Conservation (phyloP, 306 rosid species). For the Boehmeria nivea region DNA sequence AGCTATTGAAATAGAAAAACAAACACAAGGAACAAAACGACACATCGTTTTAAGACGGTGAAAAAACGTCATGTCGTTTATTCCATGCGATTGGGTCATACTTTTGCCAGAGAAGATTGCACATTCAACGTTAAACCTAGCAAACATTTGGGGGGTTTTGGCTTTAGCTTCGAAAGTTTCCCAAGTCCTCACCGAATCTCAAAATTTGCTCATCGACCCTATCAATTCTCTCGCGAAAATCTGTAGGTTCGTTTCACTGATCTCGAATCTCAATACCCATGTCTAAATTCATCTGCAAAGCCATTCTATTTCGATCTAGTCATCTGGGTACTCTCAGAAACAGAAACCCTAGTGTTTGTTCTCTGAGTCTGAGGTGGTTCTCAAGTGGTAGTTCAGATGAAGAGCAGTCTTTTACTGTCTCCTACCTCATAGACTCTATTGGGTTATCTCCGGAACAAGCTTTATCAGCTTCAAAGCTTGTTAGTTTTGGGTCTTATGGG, state of each 20-base stretch:
- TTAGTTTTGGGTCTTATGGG: constrained; percentile 15
- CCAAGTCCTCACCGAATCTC: too few species aligned
- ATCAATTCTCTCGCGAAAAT: not conserved
- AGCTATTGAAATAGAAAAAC: too few species aligned
- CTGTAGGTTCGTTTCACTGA: not conserved
- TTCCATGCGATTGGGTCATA: too few species aligned
- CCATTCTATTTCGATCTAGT: too few species aligned
- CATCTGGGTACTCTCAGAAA: constrained; percentile 1
- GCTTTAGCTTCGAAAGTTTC: too few species aligned
- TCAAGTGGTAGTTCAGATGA: not conserved
- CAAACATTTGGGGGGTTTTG: too few species aligned
- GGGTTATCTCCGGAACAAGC: constrained; percentile 32
- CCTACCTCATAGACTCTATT: constrained; percentile 33
- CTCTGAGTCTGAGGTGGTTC: not conserved
- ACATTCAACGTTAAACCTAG: too few species aligned
- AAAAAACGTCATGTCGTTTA: too few species aligned
- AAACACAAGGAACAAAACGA: too few species aligned
- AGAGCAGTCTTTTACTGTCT: constrained; percentile 14
- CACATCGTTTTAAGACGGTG: too few species aligned
- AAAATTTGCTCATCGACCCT: too few species aligned
- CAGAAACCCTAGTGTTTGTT: not conserved
- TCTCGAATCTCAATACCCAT: not conserved
- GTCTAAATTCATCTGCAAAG: constrained; percentile 5
- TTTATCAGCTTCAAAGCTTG: constrained; percentile 14
- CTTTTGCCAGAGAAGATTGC: too few species aligned